Evolutionary conservation across 2,329 filamentous ascomycete genomes (phyloP).

Genomic region (Alternaria triticina): DNA sequence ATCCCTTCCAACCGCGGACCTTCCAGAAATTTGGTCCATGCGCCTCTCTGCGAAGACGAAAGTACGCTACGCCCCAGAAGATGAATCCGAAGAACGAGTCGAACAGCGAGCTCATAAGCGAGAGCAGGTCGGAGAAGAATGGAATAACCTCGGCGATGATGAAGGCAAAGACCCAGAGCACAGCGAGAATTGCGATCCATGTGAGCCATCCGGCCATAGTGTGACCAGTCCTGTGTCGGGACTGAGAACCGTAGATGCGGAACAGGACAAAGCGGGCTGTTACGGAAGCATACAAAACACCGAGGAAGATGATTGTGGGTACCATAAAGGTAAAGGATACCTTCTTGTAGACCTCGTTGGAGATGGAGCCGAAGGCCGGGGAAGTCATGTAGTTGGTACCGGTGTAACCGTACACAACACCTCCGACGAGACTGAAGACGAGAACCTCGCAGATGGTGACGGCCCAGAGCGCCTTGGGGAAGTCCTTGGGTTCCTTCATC

Average conservation of each 20-base stretch:
- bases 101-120: constrained; percentile 84
- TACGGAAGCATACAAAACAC: constrained; percentile 88
- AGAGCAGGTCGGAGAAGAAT: constrained; percentile 81
- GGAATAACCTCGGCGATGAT: constrained; percentile 92
- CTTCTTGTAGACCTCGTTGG: constrained; percentile 79
- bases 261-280: constrained; percentile 92
- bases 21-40: constrained; percentile 61
- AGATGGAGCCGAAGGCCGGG: constrained; percentile 84
- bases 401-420: constrained; percentile 83
- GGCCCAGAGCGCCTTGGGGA: constrained; percentile 90
- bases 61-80: constrained; percentile 86
- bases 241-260: constrained; percentile 75
- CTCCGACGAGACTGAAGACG: constrained; percentile 82
- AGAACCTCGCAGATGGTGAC: constrained; percentile 89
- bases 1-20: constrained; percentile 60
- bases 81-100: constrained; percentile 96
- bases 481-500: constrained; percentile 82
- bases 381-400: constrained; percentile 88
- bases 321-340: constrained; percentile 94
- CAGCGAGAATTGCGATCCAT: constrained; percentile 77
- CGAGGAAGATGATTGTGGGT: constrained; percentile 89
- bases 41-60: constrained; percentile 75
- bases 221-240: constrained; percentile 79
- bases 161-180: constrained; percentile 86
- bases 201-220: constrained; percentile 80